Base-by-base conservation (phyloP, 2,329 filamentous ascomycete species). In the Sarocladium kiliense region DNA sequence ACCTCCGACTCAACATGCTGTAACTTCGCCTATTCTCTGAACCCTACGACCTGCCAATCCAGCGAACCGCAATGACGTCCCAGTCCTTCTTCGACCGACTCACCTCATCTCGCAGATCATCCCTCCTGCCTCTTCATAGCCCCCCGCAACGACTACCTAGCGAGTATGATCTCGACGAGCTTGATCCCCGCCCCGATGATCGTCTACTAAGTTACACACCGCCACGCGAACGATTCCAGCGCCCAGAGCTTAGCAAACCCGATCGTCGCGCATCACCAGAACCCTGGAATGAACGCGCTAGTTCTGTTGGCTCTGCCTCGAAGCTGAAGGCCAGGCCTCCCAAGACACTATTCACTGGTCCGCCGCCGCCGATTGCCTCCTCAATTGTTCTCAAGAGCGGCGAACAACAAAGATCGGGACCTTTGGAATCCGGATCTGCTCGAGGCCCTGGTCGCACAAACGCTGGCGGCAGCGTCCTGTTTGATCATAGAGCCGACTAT, bases 351-450 rank as follows among this genome's bases (percentile, higher is more conserved):
- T 81, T 80, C 56, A 62, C 68, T 2, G 77, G 77, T 1, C 78
- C 78, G 0, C 78, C 78, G 0, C 77, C 78, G 1, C 78, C 78
- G 3, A 80, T 81, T 55, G 71, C 75, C 1, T 60, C 66, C 5
- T 79, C 78, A 0, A 67, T 71, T 2, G 56, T 75, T 19, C 54
- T 75, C 1, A n/a, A 45, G 2, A 61, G 60, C n/a, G 60, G 57
- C 51, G 19, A 53, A 41, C 23, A 19, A 21, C 19, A 34, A 4
- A 6, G 14, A 10, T 2, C 6, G 16, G 32, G 30, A 27, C 3
- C 5, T 18, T 5, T 6, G 11, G 19, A 26, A 30, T 42, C 47
- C 10, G 12, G 32, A 58, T 5, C 61, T 57, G 11, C 37, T 57
- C 7, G 57, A 60, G n/a, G 60, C 69, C 23, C 44, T 27, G 27